A percentile compares a stretch with the other conserved stretches of the same genome.
These are phyloP conservation scores for Suillus clintonianus DNA, from an alignment of 768 basidiomycete species.

Conservation along the genomic window DNA sequence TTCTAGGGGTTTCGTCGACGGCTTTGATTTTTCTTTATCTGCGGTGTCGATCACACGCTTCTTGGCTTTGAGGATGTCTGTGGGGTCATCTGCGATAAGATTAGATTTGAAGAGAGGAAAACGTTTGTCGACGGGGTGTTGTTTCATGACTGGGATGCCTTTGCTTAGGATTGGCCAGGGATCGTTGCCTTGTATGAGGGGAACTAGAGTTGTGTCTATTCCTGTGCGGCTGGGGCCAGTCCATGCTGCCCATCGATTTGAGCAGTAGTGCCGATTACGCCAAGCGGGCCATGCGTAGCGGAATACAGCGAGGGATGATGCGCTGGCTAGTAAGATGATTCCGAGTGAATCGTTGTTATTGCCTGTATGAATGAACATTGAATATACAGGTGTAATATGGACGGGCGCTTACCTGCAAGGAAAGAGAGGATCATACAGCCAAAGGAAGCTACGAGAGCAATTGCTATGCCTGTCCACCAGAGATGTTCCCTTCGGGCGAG, in stretches of 20 bases:
- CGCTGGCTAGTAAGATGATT: not conserved
- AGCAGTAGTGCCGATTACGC: slow-evolving; percentile 4
- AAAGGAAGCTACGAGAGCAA: not conserved
- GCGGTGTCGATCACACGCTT: not conserved
- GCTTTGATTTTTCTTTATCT: not conserved
- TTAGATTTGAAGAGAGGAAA: not conserved
- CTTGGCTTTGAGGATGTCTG: not conserved
- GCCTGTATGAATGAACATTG: not conserved
- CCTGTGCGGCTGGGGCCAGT: slow-evolving; percentile 3
- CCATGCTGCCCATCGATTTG: not conserved
- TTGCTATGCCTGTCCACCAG: slow-evolving; percentile 1
- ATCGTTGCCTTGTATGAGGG: not conserved
- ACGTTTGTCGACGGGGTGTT: not conserved
- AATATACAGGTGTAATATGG: not conserved
- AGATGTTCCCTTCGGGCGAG: not conserved
- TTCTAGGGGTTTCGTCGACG: not conserved
- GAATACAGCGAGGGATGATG: not conserved
- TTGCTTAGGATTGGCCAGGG: not conserved
- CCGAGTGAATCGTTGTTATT: not conserved
- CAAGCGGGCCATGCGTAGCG: slow-evolving; percentile 2
- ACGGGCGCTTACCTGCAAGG: not conserved
- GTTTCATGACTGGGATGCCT: not conserved
- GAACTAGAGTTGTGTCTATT: not conserved
- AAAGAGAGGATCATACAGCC: not conserved
- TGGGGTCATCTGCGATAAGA: not conserved